Conservation (phyloP, 805 yeast species). For the Tetrapisispora nanseiensis region DNA sequence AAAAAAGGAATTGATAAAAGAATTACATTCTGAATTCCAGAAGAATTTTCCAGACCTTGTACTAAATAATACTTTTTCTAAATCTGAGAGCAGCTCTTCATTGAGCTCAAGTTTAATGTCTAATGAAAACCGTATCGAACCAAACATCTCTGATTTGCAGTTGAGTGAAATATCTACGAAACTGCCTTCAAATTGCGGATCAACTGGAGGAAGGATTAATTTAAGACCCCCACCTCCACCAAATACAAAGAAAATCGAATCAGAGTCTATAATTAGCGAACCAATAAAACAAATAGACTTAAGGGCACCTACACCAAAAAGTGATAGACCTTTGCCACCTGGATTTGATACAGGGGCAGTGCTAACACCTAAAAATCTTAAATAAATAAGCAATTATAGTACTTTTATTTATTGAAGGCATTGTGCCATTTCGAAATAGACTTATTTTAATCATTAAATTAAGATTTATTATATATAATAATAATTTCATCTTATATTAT, state of each 20-base stretch:
- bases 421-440: no score
- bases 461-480: no score
- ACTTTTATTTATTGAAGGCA: no score
- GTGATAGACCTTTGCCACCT: constrained; percentile 1
- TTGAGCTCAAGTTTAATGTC: background rate
- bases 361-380: background rate
- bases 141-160: background rate
- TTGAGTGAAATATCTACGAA: background rate
- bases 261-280: background rate
- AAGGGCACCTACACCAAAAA: background rate
- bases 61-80: background rate
- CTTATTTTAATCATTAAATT: no score
- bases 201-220: background rate
- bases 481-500: no score
- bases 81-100: background rate
- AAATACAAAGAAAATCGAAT: background rate
- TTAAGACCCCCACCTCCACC: constrained; percentile 5
- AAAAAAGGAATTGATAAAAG: constrained; percentile 44
- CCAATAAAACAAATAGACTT: no score
- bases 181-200: background rate
- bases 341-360: background rate
- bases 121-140: background rate
- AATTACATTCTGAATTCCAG: constrained; percentile 51
- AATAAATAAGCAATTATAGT: background rate
- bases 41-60: constrained; percentile 18